These are phyloP conservation scores for Ramularia endophylla DNA, from an alignment of 2,329 filamentous ascomycete genomes.

Conservation along the genomic window DNA sequence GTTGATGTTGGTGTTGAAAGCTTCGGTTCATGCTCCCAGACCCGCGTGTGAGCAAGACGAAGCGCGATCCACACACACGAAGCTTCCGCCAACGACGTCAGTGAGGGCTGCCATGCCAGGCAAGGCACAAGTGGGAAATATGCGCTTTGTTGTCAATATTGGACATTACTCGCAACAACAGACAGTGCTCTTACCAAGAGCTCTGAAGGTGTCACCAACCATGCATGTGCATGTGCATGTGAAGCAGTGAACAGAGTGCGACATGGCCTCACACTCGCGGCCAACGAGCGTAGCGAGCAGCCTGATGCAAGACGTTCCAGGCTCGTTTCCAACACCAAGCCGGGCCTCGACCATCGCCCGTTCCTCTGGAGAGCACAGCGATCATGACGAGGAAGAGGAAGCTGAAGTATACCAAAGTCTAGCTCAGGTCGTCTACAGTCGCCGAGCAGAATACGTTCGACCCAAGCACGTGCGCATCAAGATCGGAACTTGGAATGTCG, in stretches of 20 bases:
- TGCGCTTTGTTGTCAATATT: no score
- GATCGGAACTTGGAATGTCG: conserved; percentile 93
- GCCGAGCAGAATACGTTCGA: conserved; percentile 72
- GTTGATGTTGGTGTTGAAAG: no score
- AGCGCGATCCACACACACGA: neutral
- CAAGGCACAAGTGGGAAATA: neutral
- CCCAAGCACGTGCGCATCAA: conserved; percentile 74
- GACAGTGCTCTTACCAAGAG: no score
- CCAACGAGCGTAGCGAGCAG: conserved; percentile 23
- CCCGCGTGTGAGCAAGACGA: no score
- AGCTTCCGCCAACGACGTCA: neutral
- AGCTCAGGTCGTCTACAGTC: conserved; percentile 58
- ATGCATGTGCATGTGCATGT: conserved; percentile 9
- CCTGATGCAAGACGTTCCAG: conserved; percentile 43
- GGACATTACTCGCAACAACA: no score
- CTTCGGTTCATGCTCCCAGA: no score
- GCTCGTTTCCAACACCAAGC: conserved; percentile 38
- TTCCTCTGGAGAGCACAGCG: conserved; percentile 10
- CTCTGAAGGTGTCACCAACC: neutral
- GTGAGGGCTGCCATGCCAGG: neutral
- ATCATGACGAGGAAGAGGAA: conserved; percentile 14
- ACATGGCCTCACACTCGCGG: conserved; percentile 8
- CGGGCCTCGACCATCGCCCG: conserved; percentile 19
- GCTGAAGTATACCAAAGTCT: conserved; percentile 32
- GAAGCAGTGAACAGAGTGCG: conserved; percentile 2